These are phyloP conservation scores for Heliosperma pusillum DNA, from an alignment of 148 eudicot species.

Conservation along the genomic window DNA sequence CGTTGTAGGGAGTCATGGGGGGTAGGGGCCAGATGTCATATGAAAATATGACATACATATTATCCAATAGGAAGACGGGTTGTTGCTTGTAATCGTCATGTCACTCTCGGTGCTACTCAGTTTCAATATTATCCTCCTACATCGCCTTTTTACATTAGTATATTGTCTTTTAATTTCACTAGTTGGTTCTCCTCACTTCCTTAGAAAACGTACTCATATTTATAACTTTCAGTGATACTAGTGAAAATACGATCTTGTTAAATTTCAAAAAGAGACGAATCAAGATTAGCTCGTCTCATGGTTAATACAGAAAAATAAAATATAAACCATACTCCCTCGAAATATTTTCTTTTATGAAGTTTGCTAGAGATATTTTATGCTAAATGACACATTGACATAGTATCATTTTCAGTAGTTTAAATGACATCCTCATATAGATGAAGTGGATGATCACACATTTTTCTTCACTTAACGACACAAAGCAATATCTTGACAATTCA, in stretches of 20 bases:
- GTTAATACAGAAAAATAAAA: neutral
- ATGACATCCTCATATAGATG: slow-evolving; percentile 15
- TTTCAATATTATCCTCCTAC: neutral
- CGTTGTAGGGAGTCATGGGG: neutral
- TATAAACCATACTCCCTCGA: no score
- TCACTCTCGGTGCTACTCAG: neutral
- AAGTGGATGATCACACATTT: neutral
- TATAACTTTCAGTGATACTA: no score
- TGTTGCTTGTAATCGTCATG: no score
- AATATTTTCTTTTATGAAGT: no score
- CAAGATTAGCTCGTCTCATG: neutral
- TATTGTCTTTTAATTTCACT: neutral
- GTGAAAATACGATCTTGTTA: neutral
- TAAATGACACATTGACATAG: slow-evolving; percentile 4
- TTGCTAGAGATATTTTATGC: slow-evolving; percentile 6
- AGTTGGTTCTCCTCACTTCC: neutral
- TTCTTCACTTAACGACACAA: neutral
- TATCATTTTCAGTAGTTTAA: slow-evolving; percentile 24
- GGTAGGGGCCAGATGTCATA: neutral
- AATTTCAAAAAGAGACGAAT: neutral
- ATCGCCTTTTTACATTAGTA: no score
- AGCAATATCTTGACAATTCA: slow-evolving; percentile 7
- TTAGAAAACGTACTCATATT: neutral
- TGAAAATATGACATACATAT: neutral
- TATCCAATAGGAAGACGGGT: neutral